These are phyloP conservation scores for Rhizopogon vinicolor DNA, from an alignment of 768 basidiomycete species.

Conservation along the genomic window DNA sequence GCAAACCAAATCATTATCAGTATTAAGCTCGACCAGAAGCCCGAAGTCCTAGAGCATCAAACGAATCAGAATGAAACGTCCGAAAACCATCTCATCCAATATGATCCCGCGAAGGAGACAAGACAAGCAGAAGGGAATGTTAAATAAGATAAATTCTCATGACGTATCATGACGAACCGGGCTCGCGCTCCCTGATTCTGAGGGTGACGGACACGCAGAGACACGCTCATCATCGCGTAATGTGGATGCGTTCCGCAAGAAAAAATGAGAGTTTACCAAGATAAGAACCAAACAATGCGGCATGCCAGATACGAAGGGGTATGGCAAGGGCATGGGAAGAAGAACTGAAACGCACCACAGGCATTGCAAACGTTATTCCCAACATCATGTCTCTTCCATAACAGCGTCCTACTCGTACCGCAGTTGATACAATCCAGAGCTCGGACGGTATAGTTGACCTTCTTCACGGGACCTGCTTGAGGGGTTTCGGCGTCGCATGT, in stretches of 20 bases:
- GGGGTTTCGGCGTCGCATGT: conserved; percentile 56
- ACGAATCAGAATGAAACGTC: neutral
- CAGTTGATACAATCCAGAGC: conserved; percentile 86
- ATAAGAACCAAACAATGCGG: conserved; percentile 1
- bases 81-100: conserved; percentile 15
- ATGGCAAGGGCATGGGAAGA: conserved; percentile 18
- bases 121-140: conserved; percentile 19
- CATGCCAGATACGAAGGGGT: conserved; percentile 5
- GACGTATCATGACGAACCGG: neutral
- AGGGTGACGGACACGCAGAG: conserved; percentile 1
- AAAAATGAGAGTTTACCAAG: neutral
- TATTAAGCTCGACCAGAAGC: neutral
- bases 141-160: conserved; percentile 17
- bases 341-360: conserved; percentile 62
- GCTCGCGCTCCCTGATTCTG: conserved; percentile 5
- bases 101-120: conserved; percentile 19
- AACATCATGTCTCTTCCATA: conserved; percentile 87
- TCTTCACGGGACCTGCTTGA: conserved; percentile 22
- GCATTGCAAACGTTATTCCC: conserved; percentile 96
- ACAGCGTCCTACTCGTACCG: conserved; percentile 82
- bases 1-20: conserved; percentile 16
- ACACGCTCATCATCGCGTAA: conserved; percentile 14
- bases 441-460: conserved; percentile 46
- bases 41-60: neutral
- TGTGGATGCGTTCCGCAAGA: conserved; percentile 16